phyloP scores from a whole-genome alignment of 2,329 filamentous ascomycete species.

The Phialocephala subalpina region DNA sequence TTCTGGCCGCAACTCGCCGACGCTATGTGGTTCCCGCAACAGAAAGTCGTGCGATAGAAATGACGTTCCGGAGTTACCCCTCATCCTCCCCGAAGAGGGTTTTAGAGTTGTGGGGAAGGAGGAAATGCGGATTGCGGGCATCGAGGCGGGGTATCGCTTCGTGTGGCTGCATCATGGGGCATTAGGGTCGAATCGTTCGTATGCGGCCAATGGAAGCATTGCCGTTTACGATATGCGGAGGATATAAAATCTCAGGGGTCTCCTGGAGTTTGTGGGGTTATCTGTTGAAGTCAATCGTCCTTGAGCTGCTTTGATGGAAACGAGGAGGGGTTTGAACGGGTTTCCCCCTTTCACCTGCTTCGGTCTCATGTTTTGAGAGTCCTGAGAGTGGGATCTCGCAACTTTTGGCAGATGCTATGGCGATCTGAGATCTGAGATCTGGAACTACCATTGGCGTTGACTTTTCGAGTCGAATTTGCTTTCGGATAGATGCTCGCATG shows the following conservation, averaged over 20 bases:
- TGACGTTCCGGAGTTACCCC: conserved; percentile 4
- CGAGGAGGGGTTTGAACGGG: neutral
- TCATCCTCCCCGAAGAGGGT: conserved; percentile 2
- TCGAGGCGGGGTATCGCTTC: conserved; percentile 6
- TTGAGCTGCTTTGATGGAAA: neutral
- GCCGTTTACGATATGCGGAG: neutral
- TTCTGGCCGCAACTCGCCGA: neutral
- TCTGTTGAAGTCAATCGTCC: neutral
- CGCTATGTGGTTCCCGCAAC: neutral
- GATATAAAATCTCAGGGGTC: neutral
- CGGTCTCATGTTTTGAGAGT: neutral
- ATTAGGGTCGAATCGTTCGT: neutral
- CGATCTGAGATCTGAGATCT: conserved; percentile 8
- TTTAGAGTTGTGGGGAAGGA: conserved; percentile 6
- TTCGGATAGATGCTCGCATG: neutral
- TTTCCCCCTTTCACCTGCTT: conserved; percentile 2
- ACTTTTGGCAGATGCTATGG: neutral
- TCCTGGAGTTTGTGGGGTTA: neutral
- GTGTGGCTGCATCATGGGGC: conserved; percentile 4
- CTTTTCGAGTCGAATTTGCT: neutral
- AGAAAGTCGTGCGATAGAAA: neutral
- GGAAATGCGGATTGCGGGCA: neutral
- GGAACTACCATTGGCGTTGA: neutral
- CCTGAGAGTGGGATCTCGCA: neutral
- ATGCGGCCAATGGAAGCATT: neutral